Base-by-base conservation (phyloP, 192 early-diverging fungal species). In the Chytriomyces sp. region DNA sequence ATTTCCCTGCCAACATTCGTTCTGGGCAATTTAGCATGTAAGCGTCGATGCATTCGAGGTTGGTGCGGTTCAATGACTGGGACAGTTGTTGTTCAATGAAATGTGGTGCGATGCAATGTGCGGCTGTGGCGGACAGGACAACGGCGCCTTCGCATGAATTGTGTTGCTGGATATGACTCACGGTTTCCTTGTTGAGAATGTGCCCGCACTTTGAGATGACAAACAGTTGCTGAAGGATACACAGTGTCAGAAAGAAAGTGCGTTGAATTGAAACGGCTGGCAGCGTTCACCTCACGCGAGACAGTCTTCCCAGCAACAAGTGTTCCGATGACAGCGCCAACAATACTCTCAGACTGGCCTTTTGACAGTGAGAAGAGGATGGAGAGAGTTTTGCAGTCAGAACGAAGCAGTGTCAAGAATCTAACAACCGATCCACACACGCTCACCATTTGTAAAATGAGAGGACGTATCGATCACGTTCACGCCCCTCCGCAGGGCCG, bases 11-110 rank as follows among this genome's bases (percentile, higher is more conserved):
- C 11, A 93, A 13, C 86, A 94, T 83, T 7, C 93, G 77, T 77
- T 94, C 93, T 16, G 93, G 93, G 69, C 86, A 86, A 82, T 94
- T 93, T 45, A 94, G 61, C 90, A 94, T 91, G 68, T 91, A 92
- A 18, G 90, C 75, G 78, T 94, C 93, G 57, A 93, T 66, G 20
- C 80, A 82, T 13, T 91, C 80, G 3, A 91, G 69, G 0, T 81
- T 61, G 48, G 93, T 72, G 43, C 91, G 76, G 1, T 77, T 50
- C 28, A 94, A 78, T 0, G 90, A 91, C 26, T 68, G 61, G 0
- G 82, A 78, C 35, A 94, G 85, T 65, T 91, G 84, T 6, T 74
- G 26, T 66, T 89, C 83, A 35, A 94, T 83, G 61, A 90, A 86
- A 46, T 77, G 69, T 16, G 91, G 90, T 48, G 88, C 80, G 28